phyloP scores from a whole-genome alignment of 1,284 basidiomycete species.

The Xanthoconium separans region DNA sequence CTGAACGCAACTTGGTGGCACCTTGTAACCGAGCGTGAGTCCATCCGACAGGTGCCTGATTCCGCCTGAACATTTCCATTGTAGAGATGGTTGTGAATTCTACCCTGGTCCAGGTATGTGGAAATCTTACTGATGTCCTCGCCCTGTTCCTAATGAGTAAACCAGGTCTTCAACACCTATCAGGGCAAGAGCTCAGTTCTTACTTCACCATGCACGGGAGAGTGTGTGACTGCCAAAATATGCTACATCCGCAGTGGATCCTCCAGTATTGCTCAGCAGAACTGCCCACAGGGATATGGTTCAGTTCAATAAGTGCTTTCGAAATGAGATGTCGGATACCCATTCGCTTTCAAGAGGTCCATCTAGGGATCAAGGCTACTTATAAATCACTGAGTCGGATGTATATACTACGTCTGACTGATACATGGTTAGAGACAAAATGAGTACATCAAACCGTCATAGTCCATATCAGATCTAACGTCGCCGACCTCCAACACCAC shows the following conservation, averaged over 20 bases:
- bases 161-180: conserved; percentile 63
- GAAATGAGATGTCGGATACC: neutral
- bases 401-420: conserved; percentile 16
- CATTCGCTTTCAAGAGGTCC: neutral
- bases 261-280: conserved; percentile 52
- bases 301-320: conserved; percentile 53
- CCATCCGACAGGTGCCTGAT: neutral
- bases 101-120: conserved; percentile 55
- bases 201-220: conserved; percentile 55
- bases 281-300: conserved; percentile 62
- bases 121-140: neutral
- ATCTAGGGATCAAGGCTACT: no score
- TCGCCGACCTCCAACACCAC: conserved; percentile 47
- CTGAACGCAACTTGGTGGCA: conserved; percentile 87
- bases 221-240: conserved; percentile 66
- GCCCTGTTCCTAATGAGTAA: conserved; percentile 10
- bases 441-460: neutral
- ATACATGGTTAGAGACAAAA: conserved; percentile 16
- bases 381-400: neutral
- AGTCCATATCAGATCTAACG: conserved; percentile 23
- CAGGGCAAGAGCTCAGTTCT: conserved; percentile 69
- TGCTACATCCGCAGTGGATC: conserved; percentile 82
- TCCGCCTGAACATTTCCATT: neutral
- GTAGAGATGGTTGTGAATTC: conserved; percentile 63
- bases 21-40: conserved; percentile 68